phyloP scores from a whole-genome alignment of 805 yeast species.

The Starmerella scarabaei region DNA sequence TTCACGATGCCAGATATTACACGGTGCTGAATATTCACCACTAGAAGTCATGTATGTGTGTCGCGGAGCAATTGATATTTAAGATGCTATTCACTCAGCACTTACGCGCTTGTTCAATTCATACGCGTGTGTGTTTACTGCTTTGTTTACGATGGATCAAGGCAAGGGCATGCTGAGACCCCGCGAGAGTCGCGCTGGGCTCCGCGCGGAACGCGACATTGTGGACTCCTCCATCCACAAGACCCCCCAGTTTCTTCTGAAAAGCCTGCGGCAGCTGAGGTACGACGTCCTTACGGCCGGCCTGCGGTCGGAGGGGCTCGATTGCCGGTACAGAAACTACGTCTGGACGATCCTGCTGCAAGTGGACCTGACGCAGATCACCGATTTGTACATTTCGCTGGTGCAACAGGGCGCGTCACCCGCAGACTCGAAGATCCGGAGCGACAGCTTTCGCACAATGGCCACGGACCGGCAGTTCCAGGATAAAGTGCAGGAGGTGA shows the following conservation, averaged over 20 bases:
- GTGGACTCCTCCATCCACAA: conserved; percentile 36
- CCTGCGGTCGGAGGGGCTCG: conserved; percentile 18
- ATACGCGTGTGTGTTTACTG: no score
- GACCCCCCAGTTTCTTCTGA: conserved; percentile 32
- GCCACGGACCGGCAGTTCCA: conserved; percentile 59
- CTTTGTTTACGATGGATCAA: no score
- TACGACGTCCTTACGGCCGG: conserved; percentile 42
- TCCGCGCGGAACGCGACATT: conserved; percentile 29
- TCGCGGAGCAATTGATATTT: no score
- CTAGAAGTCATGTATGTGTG: no score
- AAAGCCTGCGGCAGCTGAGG: conserved; percentile 42
- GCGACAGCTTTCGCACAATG: conserved; percentile 77
- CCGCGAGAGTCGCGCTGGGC: background rate
- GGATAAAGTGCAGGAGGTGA: conserved; percentile 51
- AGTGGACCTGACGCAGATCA: conserved; percentile 36
- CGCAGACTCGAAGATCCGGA: conserved; percentile 54
- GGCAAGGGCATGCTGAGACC: background rate
- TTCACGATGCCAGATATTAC: no score
- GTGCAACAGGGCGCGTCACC: conserved; percentile 46
- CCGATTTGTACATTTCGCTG: conserved; percentile 42
- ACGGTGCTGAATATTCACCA: no score
- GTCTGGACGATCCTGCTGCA: conserved; percentile 71
- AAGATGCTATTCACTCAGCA: no score
- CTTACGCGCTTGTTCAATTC: no score
- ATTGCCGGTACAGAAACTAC: conserved; percentile 55